Evolutionary conservation across 208 protist species (phyloP), one percentile per base, ranked within the genome.

Genomic region (Trypanosomatidae sp.): DNA sequence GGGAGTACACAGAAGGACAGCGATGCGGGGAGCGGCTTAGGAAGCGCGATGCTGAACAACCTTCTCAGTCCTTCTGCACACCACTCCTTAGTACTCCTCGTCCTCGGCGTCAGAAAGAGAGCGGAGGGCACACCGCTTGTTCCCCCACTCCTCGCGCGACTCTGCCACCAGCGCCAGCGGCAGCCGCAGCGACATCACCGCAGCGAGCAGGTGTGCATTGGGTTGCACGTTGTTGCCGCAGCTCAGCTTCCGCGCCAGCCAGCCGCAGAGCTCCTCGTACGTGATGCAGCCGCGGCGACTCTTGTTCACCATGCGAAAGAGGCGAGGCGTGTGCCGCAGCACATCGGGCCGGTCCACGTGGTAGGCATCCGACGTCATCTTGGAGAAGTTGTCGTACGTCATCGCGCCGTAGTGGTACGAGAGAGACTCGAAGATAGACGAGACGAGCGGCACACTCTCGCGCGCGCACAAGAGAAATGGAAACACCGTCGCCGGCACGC

Each of bases 251-350:
- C 89, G 86, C 17, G 89, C 92, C 74, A 97, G 77, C 90, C 90
- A 97, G 5, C 83, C 71, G 65, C 92, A 97, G 22, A 97, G 72
- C 76, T 97, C 92, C 73, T 97, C 92, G 69, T 90, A 95, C 22
- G 80, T 90, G 69, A 97, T 91, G 68, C 83, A 84, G 25, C 90
- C 92, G 13, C 82, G 82, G 1, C 90, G 86, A 13, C 82, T 88
- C 59, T 83, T 83, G 87, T 97, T 92, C 22, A 97, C 73, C 66
- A 78, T 87, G 50, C 92, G 90, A 66, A 97, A 97, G 43, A 91
- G 88, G 39, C 92, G 88, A 46, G 90, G 85, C 6, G 85, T 81
- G 79, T 95, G 88, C 0, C 90, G 86, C 30, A 88, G 62, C 50
- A 93, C 83, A 25, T 95, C 85, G 0, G 87, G 88, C 1, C 81